Conservation (phyloP, 163 green algal species). For the Volvox carteri region DNA sequence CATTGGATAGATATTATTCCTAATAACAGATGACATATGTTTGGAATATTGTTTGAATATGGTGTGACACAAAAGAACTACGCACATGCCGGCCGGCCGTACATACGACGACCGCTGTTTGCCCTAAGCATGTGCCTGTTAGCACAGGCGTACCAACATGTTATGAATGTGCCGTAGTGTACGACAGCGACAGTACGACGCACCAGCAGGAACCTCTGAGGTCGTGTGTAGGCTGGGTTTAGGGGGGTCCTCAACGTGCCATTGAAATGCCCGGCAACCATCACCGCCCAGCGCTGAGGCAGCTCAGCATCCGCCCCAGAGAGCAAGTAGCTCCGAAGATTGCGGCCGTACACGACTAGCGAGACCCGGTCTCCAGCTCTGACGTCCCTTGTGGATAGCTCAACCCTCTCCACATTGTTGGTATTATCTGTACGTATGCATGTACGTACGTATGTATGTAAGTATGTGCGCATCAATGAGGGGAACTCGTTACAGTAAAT, state of each 20-base stretch:
- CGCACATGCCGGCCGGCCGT: no score
- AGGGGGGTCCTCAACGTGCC: not conserved
- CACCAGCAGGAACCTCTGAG: not conserved
- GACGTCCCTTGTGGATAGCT: not conserved
- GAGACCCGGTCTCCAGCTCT: not conserved
- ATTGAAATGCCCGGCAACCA: constrained; percentile 4
- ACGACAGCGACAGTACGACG: no score
- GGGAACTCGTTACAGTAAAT: no score
- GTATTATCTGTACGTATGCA: not conserved
- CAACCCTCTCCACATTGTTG: constrained; percentile 26
- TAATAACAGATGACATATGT: no score
- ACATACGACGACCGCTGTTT: no score
- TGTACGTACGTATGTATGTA: not conserved
- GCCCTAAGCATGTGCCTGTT: no score
- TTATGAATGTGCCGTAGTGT: no score
- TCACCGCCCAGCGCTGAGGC: constrained; percentile 9
- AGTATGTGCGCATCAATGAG: no score
- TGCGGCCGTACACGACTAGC: not conserved
- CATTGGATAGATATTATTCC: no score
- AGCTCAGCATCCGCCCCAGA: not conserved
- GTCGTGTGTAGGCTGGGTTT: constrained; percentile 12
- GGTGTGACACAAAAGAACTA: no score
- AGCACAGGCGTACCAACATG: no score
- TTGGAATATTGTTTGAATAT: no score
- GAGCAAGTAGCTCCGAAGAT: not conserved